Conservation (phyloP, 352 stramenopile genomes). For the Phytopythium litorale region DNA sequence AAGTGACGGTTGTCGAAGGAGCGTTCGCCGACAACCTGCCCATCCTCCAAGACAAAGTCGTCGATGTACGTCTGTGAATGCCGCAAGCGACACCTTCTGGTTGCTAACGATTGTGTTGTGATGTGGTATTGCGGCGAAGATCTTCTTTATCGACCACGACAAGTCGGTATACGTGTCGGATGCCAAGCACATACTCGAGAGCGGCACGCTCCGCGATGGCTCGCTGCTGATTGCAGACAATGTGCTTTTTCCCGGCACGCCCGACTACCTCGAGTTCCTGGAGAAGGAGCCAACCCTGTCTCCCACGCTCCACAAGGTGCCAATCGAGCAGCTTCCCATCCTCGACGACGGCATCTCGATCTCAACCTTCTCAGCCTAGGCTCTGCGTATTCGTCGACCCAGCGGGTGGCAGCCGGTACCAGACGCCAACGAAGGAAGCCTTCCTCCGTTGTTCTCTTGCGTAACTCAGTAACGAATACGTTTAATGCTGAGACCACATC, state of each 20-base stretch:
- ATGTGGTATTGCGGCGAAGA: neutral
- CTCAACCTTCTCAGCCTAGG: conserved; percentile 5
- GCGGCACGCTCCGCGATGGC: conserved; percentile 23
- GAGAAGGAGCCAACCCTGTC: conserved; percentile 33
- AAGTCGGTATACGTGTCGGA: conserved; percentile 40
- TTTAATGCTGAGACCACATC: no score
- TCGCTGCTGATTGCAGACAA: conserved; percentile 47
- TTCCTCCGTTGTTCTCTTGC: no score
- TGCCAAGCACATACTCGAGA: conserved; percentile 41
- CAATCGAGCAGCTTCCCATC: conserved; percentile 2
- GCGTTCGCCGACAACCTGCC: conserved; percentile 36
- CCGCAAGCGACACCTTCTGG: neutral
- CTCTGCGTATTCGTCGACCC: neutral
- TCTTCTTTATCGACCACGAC: conserved; percentile 54
- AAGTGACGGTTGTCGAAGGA: conserved; percentile 40
- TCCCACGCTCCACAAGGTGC: conserved; percentile 13
- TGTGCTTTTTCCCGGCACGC: conserved; percentile 34
- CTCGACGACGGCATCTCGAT: conserved; percentile 17
- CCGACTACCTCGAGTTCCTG: conserved; percentile 45
- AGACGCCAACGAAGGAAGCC: no score
- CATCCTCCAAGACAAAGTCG: conserved; percentile 27
- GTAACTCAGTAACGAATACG: no score
- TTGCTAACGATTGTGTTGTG: neutral
- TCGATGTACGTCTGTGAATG: conserved; percentile 22
- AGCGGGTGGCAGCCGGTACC: no score